Percentiles rank a stretch among this genome's conserved stretches.
These are phyloP conservation scores for Sextonia rubra DNA, from an alignment of 164 flowering plant genomes.

Conservation along the genomic window DNA sequence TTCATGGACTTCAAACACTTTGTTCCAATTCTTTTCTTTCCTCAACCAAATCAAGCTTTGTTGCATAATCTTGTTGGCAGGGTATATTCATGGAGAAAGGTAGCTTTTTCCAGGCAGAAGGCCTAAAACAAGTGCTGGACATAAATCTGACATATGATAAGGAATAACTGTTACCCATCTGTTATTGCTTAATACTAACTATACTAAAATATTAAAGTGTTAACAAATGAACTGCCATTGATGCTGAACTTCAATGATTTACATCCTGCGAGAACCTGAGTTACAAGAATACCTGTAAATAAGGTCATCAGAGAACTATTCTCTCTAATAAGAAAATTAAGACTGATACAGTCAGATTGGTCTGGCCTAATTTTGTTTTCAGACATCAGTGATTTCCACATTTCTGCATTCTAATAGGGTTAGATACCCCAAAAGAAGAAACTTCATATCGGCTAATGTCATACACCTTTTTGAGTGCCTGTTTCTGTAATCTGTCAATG, in stretches of 20 bases:
- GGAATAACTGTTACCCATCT: background rate
- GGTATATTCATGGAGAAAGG: background rate
- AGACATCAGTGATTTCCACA: background rate
- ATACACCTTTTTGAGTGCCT: no score
- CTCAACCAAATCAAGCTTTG: background rate
- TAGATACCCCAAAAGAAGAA: background rate
- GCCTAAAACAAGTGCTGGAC: no score
- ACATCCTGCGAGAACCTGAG: background rate
- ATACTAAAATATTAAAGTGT: background rate
- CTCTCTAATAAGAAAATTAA: background rate
- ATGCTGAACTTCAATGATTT: background rate
- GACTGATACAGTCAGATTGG: background rate
- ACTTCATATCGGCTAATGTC: background rate
- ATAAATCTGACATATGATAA: no score
- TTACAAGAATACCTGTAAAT: background rate
- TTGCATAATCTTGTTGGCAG: background rate
- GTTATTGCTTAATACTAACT: background rate
- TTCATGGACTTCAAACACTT: background rate
- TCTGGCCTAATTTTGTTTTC: background rate
- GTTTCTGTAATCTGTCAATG: background rate
- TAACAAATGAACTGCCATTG: background rate
- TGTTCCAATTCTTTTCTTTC: background rate
- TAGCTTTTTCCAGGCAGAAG: no score
- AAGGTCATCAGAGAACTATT: background rate
- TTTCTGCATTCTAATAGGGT: background rate